Evolutionary conservation across 108 stramenopile species (phyloP).

Genomic region (Nitzschia inconspicua): DNA sequence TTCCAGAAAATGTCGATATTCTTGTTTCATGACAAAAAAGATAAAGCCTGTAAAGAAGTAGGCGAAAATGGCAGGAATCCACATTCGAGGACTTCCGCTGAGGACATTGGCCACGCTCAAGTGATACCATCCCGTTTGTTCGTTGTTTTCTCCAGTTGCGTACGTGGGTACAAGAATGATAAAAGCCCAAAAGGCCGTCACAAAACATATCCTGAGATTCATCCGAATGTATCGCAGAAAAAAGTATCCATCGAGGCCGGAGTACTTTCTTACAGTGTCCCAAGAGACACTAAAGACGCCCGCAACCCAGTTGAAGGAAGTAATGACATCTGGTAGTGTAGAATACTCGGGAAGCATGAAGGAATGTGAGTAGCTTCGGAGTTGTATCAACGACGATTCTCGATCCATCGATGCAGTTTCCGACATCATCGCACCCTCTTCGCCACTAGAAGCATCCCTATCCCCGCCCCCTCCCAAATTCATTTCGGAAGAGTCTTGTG

Average conservation of each 20-base stretch:
- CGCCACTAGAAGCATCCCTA: not conserved
- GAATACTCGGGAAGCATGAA: constrained; percentile 1
- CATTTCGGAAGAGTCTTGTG: not conserved
- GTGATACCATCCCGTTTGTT: constrained; percentile 77
- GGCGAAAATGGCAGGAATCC: constrained; percentile 85
- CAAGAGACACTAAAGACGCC: constrained; percentile 67
- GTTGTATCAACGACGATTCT: too few species aligned
- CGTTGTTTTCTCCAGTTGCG: constrained; percentile 52
- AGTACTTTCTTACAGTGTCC: constrained; percentile 57
- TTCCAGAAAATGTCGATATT: constrained; percentile 86
- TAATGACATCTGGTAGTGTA: constrained; percentile 31
- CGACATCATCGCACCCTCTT: too few species aligned
- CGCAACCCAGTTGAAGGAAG: constrained; percentile 74
- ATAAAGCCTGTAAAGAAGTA: constrained; percentile 78
- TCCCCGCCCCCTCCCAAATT: not conserved
- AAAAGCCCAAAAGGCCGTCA: constrained; percentile 76
- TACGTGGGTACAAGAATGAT: constrained; percentile 72
- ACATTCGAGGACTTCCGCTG: constrained; percentile 61
- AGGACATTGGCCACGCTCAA: constrained; percentile 81
- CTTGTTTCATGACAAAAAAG: constrained; percentile 79
- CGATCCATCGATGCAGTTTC: too few species aligned
- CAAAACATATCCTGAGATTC: constrained; percentile 74
- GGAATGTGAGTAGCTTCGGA: too few species aligned
- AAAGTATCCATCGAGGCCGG: constrained; percentile 92
- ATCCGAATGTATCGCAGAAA: constrained; percentile 86